These are phyloP conservation scores for Chlamydomonas eustigma DNA, from an alignment of 139 green algal species.

Conservation along the genomic window DNA sequence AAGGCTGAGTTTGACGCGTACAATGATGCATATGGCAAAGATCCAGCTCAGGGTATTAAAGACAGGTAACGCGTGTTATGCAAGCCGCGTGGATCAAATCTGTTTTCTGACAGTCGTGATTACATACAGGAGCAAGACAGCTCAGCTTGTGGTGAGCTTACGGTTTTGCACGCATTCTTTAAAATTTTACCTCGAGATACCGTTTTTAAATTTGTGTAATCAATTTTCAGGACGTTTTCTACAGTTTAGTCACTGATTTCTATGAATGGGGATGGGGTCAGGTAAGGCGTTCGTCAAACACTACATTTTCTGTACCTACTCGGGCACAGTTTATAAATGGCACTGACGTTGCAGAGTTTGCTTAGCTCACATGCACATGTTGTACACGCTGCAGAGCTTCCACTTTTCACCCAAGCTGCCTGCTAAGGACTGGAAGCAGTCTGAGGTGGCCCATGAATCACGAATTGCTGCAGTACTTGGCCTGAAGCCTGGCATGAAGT, in stretches of 20 bases:
- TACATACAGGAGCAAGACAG: not conserved
- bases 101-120: no score
- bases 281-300: no score
- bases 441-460: slow-evolving; percentile 85
- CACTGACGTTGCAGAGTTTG: not conserved
- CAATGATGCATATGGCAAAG: slow-evolving; percentile 48
- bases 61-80: no score
- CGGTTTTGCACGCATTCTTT: no score
- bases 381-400: slow-evolving; percentile 68
- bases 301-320: no score
- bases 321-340: no score
- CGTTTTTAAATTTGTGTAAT: not conserved
- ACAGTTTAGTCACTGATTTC: slow-evolving; percentile 87
- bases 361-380: not conserved
- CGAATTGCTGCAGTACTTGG: slow-evolving; percentile 68
- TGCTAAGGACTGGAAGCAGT: slow-evolving; percentile 55
- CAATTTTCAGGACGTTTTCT: slow-evolving; percentile 59
- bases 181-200: no score
- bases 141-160: not conserved
- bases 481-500: slow-evolving; percentile 66
- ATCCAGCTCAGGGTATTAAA: slow-evolving; percentile 43
- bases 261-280: slow-evolving; percentile 82
- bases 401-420: slow-evolving; percentile 93
- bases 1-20: slow-evolving; percentile 62
- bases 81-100: no score